Evolutionary conservation across 1,139 yeast genomes (phyloP).

Genomic region (Pichia sp.): DNA sequence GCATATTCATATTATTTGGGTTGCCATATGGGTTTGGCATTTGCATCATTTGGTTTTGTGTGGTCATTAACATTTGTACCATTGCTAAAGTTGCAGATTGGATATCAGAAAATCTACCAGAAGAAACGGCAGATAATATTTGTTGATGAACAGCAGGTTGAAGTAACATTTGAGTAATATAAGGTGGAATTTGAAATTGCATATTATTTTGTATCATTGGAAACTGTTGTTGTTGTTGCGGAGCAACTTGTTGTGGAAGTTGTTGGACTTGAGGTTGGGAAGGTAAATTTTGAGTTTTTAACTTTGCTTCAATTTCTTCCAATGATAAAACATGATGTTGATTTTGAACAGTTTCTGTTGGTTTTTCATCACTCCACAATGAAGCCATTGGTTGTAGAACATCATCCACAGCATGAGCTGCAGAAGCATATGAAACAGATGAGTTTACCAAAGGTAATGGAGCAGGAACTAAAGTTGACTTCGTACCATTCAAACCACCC

Average conservation of each 20-base stretch:
- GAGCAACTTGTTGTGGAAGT: constrained; percentile 20
- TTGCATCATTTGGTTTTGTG: constrained; percentile 17
- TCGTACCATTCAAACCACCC: constrained; percentile 13
- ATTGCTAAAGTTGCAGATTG: constrained; percentile 28
- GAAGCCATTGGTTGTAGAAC: constrained; percentile 63
- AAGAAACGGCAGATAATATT: constrained; percentile 25
- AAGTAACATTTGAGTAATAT: constrained; percentile 24
- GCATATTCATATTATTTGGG: constrained; percentile 13
- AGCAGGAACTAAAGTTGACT: constrained; percentile 19
- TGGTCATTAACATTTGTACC: constrained; percentile 26
- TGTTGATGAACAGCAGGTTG: constrained; percentile 29
- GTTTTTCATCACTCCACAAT: constrained; percentile 43
- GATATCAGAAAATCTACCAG: constrained; percentile 27
- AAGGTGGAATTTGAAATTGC: constrained; percentile 21
- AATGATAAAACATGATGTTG: constrained; percentile 46
- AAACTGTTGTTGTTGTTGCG: constrained; percentile 20
- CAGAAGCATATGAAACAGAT: constrained; percentile 50
- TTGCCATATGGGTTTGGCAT: constrained; percentile 19
- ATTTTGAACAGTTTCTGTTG: constrained; percentile 19
- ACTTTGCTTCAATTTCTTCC: constrained; percentile 73
- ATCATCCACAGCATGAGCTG: constrained; percentile 37
- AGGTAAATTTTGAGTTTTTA: constrained; percentile 25
- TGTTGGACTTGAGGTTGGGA: constrained; percentile 21
- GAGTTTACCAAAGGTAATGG: constrained; percentile 15
- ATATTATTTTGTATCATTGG: constrained; percentile 7